Base-by-base conservation (phyloP, 768 basidiomycete genomes). In the Tulasnella sp. region DNA sequence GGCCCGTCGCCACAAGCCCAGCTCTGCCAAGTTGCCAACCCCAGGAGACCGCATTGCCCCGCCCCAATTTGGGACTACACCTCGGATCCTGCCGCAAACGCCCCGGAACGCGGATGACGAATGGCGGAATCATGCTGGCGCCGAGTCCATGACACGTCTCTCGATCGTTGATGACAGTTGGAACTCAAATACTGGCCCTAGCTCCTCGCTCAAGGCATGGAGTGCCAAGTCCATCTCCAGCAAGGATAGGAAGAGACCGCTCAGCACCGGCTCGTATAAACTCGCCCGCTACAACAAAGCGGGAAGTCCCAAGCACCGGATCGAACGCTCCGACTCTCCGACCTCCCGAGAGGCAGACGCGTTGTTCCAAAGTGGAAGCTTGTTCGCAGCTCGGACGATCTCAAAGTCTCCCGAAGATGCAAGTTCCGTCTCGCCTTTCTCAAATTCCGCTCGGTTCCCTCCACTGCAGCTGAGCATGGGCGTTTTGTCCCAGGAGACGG, bases 121-220 rank as follows among this genome's bases (percentile, higher is more conserved):
- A 46, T 79, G 78, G 78, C 39, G 71, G 40, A 46, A 44, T 42
- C 42, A 44, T 72, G 71, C 40, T 7, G 71, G 78, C 14, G 78
- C 71, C 14, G 78, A 79, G 24, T 79, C 71, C 44, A 73, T 79
- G 78, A 79, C 78, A 18, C 71, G 78, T 40, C 56, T 79, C 27
- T 79, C 78, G 27, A 40, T 79, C 19, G n/a, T n/a, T n/a, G 39
- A 72, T 19, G 78, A 79, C 39, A 36, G 39, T 38, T 44, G 73
- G 75, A 62, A 76, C 39, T 40, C 39, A 12, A 74, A 40, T 31
- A 40, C 18, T 40, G 73, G 39, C 9, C 71, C n/a, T 36, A 19
- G 18, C 40, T 21, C 71, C 44, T 74, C 44, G 31, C 38, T 46
- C 27, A 74, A 27, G 19, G 39, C 73, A 34, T 34, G 73, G 73